Conservation (phyloP, 108 stramenopile genomes). For the Nitzschia inconspicua region DNA sequence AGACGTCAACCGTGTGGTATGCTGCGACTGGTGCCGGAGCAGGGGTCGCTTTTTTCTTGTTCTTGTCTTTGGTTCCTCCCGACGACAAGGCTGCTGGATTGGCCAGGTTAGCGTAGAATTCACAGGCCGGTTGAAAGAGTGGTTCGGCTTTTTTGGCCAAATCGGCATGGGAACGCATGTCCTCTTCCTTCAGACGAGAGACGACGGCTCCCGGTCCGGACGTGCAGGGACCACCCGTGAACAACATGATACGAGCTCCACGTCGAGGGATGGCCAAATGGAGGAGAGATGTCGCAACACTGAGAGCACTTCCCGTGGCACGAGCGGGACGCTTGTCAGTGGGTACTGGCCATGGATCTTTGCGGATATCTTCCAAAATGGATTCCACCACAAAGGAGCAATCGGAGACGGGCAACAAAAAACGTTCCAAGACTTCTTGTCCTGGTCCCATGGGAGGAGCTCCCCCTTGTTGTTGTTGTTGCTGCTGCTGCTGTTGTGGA, state of each 20-base stretch:
- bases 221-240: slow-evolving; percentile 96
- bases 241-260: slow-evolving; percentile 95
- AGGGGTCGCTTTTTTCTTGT: slow-evolving; percentile 34
- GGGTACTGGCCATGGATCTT: slow-evolving; percentile 97
- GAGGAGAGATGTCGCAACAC: slow-evolving; percentile 86
- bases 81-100: slow-evolving; percentile 27
- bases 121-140: slow-evolving; percentile 87
- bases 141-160: slow-evolving; percentile 88
- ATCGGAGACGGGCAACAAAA: slow-evolving; percentile 92
- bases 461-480: slow-evolving; percentile 23
- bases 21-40: slow-evolving; percentile 39
- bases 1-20: slow-evolving; percentile 96
- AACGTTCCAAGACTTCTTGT: slow-evolving; percentile 77
- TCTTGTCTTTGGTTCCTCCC: slow-evolving; percentile 21
- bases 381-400: slow-evolving; percentile 89
- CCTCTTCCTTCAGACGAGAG: slow-evolving; percentile 79
- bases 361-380: slow-evolving; percentile 94
- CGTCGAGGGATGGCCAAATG: slow-evolving; percentile 89
- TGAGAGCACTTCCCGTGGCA: slow-evolving; percentile 90
- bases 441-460: slow-evolving; percentile 42
- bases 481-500: slow-evolving; percentile 31
- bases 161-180: slow-evolving; percentile 92
- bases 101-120: slow-evolving; percentile 90
- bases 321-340: slow-evolving; percentile 89
- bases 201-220: slow-evolving; percentile 94